Evolutionary conservation across 768 basidiomycete genomes (phyloP), one percentile per base, ranked within the genome.

Genomic region (Tulasnella sp.): DNA sequence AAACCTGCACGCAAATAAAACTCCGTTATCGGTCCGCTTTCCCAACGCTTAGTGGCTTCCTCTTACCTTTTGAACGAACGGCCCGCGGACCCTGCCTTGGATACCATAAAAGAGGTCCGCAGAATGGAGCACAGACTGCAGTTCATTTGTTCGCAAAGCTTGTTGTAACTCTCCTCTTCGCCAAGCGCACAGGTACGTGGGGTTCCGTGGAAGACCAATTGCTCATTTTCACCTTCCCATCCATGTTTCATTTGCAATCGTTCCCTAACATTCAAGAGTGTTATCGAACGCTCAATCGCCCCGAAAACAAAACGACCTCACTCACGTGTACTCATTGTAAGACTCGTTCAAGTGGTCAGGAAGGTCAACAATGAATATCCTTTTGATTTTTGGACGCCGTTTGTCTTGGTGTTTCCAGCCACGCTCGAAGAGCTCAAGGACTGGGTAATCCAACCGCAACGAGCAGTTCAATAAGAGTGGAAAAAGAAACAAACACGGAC

Each of bases 91-190:
- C 34, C n/a, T 8, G 31, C 62, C 9, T 68, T 68, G 9, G 62
- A 68, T 0, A 75, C n/a, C 42, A 48, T 2, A 21, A 75, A 75
- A 31, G 75, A 75, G 38, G 46, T 48, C 9, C 46, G 46, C 6
- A 75, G 27, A 38, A 75, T 75, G 16, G 24, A 75, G 27, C 75
- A 75, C 12, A 75, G 34, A 7, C 44, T 46, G 75, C 75, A 75
- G 12, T 1, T 7, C 31, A 10, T 0, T 10, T 12, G 14, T 9
- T 48, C 44, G 75, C 75, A 75, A 1, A 75, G 4, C 27, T 14
- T 27, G 31, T 31, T 0, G 12, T 2, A 7, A 19, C 19, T 6
- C 19, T 8, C 6, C 40, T 36, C 44, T 2, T 75, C 75, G 6
- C 75, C 75, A 34, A 75, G 44, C 5, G 44, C 44, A 19, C 75